Base-by-base conservation (phyloP, 2,329 filamentous ascomycete genomes). In the Ceratocystis papillata region DNA sequence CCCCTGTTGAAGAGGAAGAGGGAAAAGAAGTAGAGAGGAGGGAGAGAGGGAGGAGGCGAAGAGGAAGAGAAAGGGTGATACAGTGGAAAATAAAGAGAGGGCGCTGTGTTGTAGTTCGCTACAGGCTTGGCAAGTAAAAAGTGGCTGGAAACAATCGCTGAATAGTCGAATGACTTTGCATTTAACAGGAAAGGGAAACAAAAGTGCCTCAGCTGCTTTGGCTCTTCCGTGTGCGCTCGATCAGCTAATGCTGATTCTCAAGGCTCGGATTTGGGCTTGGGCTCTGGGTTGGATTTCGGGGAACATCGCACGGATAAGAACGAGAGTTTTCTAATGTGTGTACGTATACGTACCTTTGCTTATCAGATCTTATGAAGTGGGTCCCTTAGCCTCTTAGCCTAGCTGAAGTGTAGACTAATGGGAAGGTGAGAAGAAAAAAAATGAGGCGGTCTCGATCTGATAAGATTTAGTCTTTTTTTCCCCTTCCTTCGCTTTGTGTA, bases 391-490 rank as follows among this genome's bases (percentile, higher is more conserved):
- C 15, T 15, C 41, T n/a, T 17, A 48, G 46, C 37, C 15, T 15
- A 15, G 37, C 37, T 41, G 10, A 4, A 4, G 37, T 33, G 30
- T 7, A 7, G 5, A 4, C 28, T 20, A 63, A 33, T 33, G n/a
- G 22, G 53, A n/a, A 15, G 37, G 37, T 25, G 10, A 20, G 7
- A 12, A 46, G 64, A 66, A 62, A 41, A 28, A 28, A 66, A 53
- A 25, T 25, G 57, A 48, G 64, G 59, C 64, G 37, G 28, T 61
- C 50, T 65, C 53, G 66, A 67, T 67, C 66, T 64, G 66, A 67
- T 67, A 67, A 67, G 66, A 65, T 65, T 62, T 20, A 22, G 33
- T 1, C 28, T 45, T 37, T 45, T 12, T 37, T 41, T 8, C 30
- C 30, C 30, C 30, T 33, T 33, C 30, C 30, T 33, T 20, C 60